These are phyloP conservation scores for sunflower (Helianthus annuus) DNA, from an alignment of 129 eudicot species.

Conservation along the genomic window HanXRQr2.0-SUNRISE NC_035439.2:115570029-115570528, in stretches of 20 bases:
- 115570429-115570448: no score
- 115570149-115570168: slow-evolving; percentile 56
- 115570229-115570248: slow-evolving; percentile 59
- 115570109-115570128: slow-evolving; percentile 32
- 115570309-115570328: slow-evolving; percentile 68
- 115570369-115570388: background rate
- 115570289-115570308: slow-evolving; percentile 71
- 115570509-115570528: background rate
- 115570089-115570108: no score
- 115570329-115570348: slow-evolving; percentile 67
- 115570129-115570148: slow-evolving; percentile 65
- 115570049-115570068: no score
- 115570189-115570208: slow-evolving; percentile 80
- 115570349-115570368: slow-evolving; percentile 35
- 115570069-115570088: no score
- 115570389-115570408: background rate
- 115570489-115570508: background rate
- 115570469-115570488: background rate
- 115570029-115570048: no score
- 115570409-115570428: no score
- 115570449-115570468: background rate
- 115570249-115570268: slow-evolving; percentile 62
- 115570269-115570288: slow-evolving; percentile 61
- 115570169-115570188: slow-evolving; percentile 54
- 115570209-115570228: slow-evolving; percentile 65